Base-by-base conservation (phyloP, 345 rosid species). In the Trapa bicornis region DNA sequence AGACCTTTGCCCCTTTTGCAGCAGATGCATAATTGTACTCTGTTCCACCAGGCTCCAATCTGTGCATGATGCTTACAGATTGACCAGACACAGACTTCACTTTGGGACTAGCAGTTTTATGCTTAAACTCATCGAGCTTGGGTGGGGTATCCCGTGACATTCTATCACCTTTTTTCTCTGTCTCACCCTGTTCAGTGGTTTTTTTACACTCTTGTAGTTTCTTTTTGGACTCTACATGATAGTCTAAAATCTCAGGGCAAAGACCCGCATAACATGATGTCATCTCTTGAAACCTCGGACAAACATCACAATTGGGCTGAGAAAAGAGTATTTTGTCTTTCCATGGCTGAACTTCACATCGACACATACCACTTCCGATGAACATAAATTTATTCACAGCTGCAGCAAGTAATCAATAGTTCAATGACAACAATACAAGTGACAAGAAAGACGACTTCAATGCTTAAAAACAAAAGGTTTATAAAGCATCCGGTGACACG, bases 21-120 rank as follows among this genome's bases (percentile, higher is more conserved):
- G 78, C 77, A 47, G 86, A 80, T 57, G 89, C 89, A 64, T 82
- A 82, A 69, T 85, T 82, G 74, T 80, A 80, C 61, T 85, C 83
- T 29, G 65, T 41, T 36, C 85, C 86, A 57, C 82, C 79, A 9
- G 85, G 85, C 77, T 82, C 89, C 57, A 82, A 64, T 71, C 79
- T 77, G 69, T 75, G 82, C 69, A 70, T 64, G 32, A 73, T 63
- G 64, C 81, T 77, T 73, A 84, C 85, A 42, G 80, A 48, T 65
- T 74, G 73, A 50, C 68, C 80, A 73, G 52, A 68, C 66, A 72
- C 70, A 32, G 76, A 67, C 75, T 77, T 82, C 42, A 73, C 81
- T 70, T 64, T 74, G 38, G 82, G 73, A 73, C 54, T 65, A 45
- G 74, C 73, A 17, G 79, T 83, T 75, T 76, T 79, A 71, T 80